Evolutionary conservation across 768 basidiomycete species (phyloP), one percentile per base, ranked within the genome.

Genomic region (Hericium erinaceus): DNA sequence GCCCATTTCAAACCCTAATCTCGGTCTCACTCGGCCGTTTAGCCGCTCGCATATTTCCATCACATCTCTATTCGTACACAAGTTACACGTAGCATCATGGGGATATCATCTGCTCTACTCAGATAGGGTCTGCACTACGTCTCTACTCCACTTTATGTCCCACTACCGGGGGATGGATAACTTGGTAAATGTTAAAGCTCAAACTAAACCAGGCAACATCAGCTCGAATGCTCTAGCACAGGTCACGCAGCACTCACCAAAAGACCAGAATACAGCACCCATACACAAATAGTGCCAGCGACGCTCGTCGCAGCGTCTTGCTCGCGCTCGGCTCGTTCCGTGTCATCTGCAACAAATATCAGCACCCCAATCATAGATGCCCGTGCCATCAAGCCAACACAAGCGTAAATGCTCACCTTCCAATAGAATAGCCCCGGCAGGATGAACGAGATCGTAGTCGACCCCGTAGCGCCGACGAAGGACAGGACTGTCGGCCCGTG

Each of bases 361-460:
- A 55, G 16, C 20, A 12, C 39, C 9, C 9, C 9, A 53, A 24
- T 20, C 54, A 54, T 18, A 37, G 28, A 12, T 15, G 26, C 13
- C 38, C 10, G 18, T n/a, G 33, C 40, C 1, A 20, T 41, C 15
- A 33, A 7, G 4, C 33, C 33, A 33, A 7, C 33, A 33, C 33
- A 33, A 8, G 33, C 33, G 33, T 33, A 33, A 33, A 8, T 33
- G 33, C 33, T 7, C 33, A 87, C 89, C 86, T 91, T 87, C 87
- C 92, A 98, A 74, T 90, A 97, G 67, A 97, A 89, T 52, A 94
- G 72, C 2, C 92, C 94, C 0, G 94, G 95, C 39, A 97, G 79
- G 66, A 98, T 97, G 73, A 98, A 98, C 1, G 92, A 94, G 58
- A 98, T 92, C 18, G 94, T 95, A 24, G 95, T 97, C 13, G 92